Conservation (phyloP, 192 early-diverging fungal species). For the Mortierella antarctica region DNA sequence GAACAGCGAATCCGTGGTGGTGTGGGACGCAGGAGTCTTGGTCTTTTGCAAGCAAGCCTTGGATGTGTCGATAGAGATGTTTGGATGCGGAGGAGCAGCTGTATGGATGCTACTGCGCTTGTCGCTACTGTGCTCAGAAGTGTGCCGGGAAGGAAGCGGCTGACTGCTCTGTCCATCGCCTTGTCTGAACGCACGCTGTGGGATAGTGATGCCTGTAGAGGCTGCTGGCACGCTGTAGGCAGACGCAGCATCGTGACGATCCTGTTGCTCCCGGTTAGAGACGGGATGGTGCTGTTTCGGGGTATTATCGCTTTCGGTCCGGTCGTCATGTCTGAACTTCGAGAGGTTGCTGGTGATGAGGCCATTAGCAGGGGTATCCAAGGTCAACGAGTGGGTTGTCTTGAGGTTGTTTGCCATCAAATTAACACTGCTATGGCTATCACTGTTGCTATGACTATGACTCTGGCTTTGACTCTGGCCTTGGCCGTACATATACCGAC, state of each 20-base stretch:
- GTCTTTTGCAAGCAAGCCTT: constrained; percentile 32
- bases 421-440: constrained; percentile 33
- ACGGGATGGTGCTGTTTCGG: not conserved
- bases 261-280: not conserved
- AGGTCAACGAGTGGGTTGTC: not conserved
- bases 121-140: constrained; percentile 14
- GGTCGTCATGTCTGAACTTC: not conserved
- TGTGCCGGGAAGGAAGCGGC: constrained; percentile 3
- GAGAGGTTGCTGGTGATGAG: not conserved
- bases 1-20: not conserved
- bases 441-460: constrained; percentile 37
- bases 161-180: not conserved
- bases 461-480: constrained; percentile 41
- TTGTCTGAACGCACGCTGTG: constrained; percentile 21
- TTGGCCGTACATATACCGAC: constrained; percentile 22
- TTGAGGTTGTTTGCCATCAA: constrained; percentile 34
- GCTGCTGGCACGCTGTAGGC: constrained; percentile 11
- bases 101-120: constrained; percentile 1
- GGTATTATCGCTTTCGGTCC: not conserved
- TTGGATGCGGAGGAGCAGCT: constrained; percentile 18
- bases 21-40: not conserved
- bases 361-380: not conserved
- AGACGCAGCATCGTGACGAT: not conserved
- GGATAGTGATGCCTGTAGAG: constrained; percentile 8
- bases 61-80: constrained; percentile 48